A percentile compares a stretch with the other conserved stretches of the same genome.
These are phyloP conservation scores for Leccinum obscurum DNA, from an alignment of 768 basidiomycete species.

Conservation along the genomic window DNA sequence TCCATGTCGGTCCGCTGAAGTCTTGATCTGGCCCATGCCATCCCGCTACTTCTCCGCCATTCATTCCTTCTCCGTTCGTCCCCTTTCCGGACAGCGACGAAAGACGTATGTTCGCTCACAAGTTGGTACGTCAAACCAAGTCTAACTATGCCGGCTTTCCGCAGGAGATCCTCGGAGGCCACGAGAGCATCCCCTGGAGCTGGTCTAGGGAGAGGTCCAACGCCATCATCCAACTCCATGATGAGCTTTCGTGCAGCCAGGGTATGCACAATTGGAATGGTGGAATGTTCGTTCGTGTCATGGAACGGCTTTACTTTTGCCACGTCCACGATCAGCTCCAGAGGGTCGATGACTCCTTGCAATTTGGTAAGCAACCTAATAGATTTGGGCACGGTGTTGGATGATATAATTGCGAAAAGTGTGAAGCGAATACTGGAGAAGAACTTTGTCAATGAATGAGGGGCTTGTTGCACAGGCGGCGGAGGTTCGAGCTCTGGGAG, in stretches of 20 bases:
- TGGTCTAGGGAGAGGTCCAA: conserved; percentile 34
- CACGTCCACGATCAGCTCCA: conserved; percentile 24
- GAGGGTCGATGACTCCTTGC: conserved; percentile 22
- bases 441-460: conserved; percentile 30
- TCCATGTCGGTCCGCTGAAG: conserved; percentile 2
- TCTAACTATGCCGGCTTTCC: conserved; percentile 47
- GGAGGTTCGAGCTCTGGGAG: conserved; percentile 35
- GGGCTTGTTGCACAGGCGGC: conserved; percentile 35
- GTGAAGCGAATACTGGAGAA: conserved; percentile 37
- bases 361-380: conserved; percentile 31
- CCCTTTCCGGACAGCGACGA: conserved; percentile 51
- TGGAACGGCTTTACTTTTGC: conserved; percentile 28
- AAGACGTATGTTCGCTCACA: conserved; percentile 53
- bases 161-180: conserved; percentile 34
- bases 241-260: conserved; percentile 56
- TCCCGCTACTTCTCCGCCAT: neutral
- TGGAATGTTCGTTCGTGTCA: conserved; percentile 10
- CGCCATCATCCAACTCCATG: conserved; percentile 45
- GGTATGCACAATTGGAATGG: conserved; percentile 46
- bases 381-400: conserved; percentile 23
- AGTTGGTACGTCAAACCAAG: conserved; percentile 55
- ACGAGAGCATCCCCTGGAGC: conserved; percentile 25
- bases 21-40: conserved; percentile 21
- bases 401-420: conserved; percentile 34
- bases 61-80: conserved; percentile 17